Evolutionary conservation across 345 rosid genomes (phyloP).

Genomic region (Xanthoceras sorbifolium): DNA sequence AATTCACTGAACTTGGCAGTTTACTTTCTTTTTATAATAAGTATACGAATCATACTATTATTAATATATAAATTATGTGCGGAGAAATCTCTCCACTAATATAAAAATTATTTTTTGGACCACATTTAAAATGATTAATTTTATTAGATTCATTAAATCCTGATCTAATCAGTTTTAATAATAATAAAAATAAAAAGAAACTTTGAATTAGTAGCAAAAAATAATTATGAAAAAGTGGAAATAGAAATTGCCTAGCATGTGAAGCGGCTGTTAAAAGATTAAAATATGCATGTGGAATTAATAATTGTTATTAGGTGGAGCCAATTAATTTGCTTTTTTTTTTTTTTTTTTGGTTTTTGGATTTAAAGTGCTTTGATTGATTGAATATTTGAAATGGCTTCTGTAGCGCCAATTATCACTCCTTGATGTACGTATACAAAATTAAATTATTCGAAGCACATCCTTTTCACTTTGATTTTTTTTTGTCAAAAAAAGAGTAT

Average conservation of each 20-base stretch:
- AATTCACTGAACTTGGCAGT: no score
- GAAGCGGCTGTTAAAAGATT: neutral
- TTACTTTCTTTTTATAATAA: no score
- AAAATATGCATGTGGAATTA: neutral
- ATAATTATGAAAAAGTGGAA: neutral
- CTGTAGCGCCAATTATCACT: neutral
- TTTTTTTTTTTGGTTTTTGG: neutral
- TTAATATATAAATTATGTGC: no score
- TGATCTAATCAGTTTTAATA: no score
- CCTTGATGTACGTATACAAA: neutral
- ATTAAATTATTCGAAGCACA: neutral
- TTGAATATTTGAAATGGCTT: neutral
- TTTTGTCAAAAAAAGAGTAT: no score
- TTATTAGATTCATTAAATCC: no score
- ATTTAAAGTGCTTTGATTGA: neutral
- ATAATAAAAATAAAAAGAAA: no score
- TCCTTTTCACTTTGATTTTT: neutral
- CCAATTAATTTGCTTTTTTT: neutral
- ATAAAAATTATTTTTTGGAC: no score
- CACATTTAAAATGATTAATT: no score
- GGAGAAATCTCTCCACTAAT: no score
- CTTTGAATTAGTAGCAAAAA: no score
- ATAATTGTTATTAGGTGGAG: neutral
- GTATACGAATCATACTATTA: no score
- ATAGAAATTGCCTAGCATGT: neutral